Base-by-base conservation (phyloP, 257 asterid species). In the Dorcoceras hygrometricum region DNA sequence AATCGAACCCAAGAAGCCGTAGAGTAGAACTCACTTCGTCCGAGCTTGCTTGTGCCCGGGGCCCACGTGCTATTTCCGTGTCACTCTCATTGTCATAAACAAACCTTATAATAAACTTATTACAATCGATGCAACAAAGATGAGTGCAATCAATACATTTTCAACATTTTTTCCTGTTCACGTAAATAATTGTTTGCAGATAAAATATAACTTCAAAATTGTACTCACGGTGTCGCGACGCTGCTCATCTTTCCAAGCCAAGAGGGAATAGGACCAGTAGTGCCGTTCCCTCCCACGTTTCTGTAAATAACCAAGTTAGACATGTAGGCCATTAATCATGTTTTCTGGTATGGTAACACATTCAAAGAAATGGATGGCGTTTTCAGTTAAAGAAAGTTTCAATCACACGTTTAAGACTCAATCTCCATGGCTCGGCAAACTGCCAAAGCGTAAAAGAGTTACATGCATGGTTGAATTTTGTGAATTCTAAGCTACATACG, bases 261-360 rank as follows among this genome's bases (percentile, higher is more conserved):
- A 6, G 91, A 79, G 23, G 99, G 96, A 77, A 94, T 88, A 62
- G 28, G 77, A 62, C 96, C 98, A 31, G 86, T 77, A 68, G 90
- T 86, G 82, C 93, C 82, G 83, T 94, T 90, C 46, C 96, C 94
- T 26, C 98, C 90, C 81, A 94, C 80, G 73, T 39, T 39, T 39
- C 50, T 12, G 18, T 3, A 39, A 39, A 12, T 3, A 12, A 11
- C 12, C 50, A 39, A 39, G 50, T 39, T 39, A 2, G 50, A 39
- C 50, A 39, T 39, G 5, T 39, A 39, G 50, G 12, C n/a, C 50
- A 39, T 12, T 39, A 12, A 39, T 39, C n/a, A 9, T 8, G 16
- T 12, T 39, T 5, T 3, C n/a, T 12, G n/a, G 50, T 11, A 12
- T 39, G 5, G n/a, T 39, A 11, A 39, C 12, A n/a, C 12, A 12